phyloP scores from a whole-genome alignment of 176 grass and related monocot genomes.

The Cenchrus purpureus region DNA sequence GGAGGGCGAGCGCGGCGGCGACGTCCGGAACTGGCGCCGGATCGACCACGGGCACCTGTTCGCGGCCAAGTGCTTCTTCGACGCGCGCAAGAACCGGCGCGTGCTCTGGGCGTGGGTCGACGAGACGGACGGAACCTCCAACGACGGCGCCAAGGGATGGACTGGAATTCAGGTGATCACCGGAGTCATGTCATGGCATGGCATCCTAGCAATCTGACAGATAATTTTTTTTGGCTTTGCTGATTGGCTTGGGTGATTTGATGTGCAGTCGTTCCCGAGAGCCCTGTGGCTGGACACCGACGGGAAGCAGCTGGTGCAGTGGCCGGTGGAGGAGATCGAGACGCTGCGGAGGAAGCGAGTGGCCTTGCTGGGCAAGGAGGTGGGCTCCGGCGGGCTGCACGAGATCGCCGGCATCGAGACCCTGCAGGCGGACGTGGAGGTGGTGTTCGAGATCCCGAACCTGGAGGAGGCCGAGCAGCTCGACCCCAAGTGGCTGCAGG shows the following conservation, averaged over 20 bases:
- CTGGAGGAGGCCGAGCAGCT: slow-evolving; percentile 53
- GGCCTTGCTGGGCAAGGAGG: slow-evolving; percentile 15
- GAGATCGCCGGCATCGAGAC: slow-evolving; percentile 53
- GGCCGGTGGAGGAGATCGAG: slow-evolving; percentile 71
- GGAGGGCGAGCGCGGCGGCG: background rate
- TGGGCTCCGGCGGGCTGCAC: slow-evolving; percentile 29
- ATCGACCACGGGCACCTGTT: slow-evolving; percentile 74
- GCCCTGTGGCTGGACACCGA: slow-evolving; percentile 57
- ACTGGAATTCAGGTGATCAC: slow-evolving; percentile 50
- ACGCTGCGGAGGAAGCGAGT: slow-evolving; percentile 43
- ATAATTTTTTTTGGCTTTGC: background rate
- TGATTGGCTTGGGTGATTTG: background rate
- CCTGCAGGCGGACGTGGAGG: slow-evolving; percentile 67
- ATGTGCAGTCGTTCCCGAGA: slow-evolving; percentile 51
- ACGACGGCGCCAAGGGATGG: slow-evolving; percentile 54
- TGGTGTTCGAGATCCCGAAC: slow-evolving; percentile 53
- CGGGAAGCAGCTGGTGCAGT: slow-evolving; percentile 60
- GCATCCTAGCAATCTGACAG: background rate
- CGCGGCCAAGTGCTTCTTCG: slow-evolving; percentile 84
- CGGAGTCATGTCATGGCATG: background rate
- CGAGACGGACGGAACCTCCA: slow-evolving; percentile 49
- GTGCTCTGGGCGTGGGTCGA: slow-evolving; percentile 73
- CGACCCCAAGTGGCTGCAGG: slow-evolving; percentile 41
- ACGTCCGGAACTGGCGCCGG: slow-evolving; percentile 49
- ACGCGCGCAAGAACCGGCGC: slow-evolving; percentile 51